These are phyloP conservation scores for Ensete ventricosum DNA, from an alignment of 176 grass and related monocot genomes.

Conservation along the genomic window DNA sequence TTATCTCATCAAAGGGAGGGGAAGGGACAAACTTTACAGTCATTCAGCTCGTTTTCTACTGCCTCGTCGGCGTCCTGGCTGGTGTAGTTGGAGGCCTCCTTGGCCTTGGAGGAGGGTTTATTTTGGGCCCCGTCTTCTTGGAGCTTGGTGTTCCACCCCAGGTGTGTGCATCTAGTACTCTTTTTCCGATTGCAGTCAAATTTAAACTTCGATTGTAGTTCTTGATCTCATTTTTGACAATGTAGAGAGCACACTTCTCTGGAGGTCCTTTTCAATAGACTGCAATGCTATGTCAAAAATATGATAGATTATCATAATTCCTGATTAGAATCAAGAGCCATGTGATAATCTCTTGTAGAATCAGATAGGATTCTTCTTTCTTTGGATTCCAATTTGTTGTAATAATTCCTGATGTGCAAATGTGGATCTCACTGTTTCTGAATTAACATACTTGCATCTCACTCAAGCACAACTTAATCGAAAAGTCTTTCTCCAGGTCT, in stretches of 20 bases:
- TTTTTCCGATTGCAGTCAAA: background rate
- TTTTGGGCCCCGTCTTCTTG: slow-evolving; percentile 17
- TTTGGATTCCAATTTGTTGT: background rate
- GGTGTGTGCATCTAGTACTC: background rate
- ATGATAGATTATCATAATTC: background rate
- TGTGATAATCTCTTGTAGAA: background rate
- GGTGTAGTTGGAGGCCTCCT: slow-evolving; percentile 17
- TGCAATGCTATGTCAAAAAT: too few species aligned
- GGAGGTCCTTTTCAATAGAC: too few species aligned
- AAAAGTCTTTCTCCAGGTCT: slow-evolving; percentile 49
- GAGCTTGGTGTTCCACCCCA: slow-evolving; percentile 18
- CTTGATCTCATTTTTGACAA: background rate
- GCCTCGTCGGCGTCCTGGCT: background rate
- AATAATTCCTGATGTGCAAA: background rate
- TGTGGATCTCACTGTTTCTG: background rate
- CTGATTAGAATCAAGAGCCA: background rate
- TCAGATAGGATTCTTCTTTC: background rate
- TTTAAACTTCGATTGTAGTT: background rate
- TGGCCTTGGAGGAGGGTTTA: slow-evolving; percentile 20
- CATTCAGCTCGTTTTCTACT: background rate
- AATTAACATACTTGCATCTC: background rate
- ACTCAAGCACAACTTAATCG: background rate
- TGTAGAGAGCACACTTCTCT: too few species aligned
- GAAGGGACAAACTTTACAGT: background rate
- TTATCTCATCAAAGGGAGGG: slow-evolving; percentile 10